phyloP scores from a whole-genome alignment of 2,329 filamentous ascomycete species.

The Verticillium isaacii region DNA sequence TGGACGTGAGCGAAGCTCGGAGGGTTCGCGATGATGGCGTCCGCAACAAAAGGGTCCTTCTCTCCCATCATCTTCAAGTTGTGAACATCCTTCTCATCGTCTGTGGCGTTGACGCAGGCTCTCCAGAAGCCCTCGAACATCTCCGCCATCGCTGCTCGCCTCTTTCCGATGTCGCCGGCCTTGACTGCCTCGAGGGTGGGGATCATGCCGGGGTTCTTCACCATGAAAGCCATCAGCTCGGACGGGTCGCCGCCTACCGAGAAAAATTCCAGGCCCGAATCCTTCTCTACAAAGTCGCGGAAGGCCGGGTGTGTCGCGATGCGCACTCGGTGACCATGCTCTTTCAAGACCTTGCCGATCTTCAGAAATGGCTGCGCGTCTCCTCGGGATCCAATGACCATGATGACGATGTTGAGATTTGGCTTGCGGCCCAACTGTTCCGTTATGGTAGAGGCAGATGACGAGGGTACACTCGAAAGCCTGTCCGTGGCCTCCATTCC shows the following conservation, averaged over 20 bases:
- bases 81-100: constrained; percentile 57
- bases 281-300: constrained; percentile 68
- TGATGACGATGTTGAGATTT: constrained; percentile 71
- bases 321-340: constrained; percentile 70
- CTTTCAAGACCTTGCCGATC: constrained; percentile 66
- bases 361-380: constrained; percentile 78
- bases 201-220: constrained; percentile 76
- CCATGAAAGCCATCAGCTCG: constrained; percentile 85
- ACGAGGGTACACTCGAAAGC: constrained; percentile 13
- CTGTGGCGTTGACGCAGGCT: constrained; percentile 68
- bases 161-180: constrained; percentile 65
- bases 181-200: constrained; percentile 68
- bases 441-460: constrained; percentile 23
- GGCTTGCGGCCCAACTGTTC: constrained; percentile 28
- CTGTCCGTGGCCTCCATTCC: constrained; percentile 3
- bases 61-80: constrained; percentile 63
- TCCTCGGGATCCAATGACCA: constrained; percentile 76
- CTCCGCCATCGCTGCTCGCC: constrained; percentile 67
- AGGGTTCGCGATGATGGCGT: constrained; percentile 83
- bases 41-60: constrained; percentile 59
- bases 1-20: constrained; percentile 75
- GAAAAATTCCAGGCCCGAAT: constrained; percentile 74
- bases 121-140: constrained; percentile 85
- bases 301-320: constrained; percentile 78
- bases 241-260: constrained; percentile 73